These are phyloP conservation scores for Fistulinella prunicolor DNA, from an alignment of 768 basidiomycete genomes.

Conservation along the genomic window DNA sequence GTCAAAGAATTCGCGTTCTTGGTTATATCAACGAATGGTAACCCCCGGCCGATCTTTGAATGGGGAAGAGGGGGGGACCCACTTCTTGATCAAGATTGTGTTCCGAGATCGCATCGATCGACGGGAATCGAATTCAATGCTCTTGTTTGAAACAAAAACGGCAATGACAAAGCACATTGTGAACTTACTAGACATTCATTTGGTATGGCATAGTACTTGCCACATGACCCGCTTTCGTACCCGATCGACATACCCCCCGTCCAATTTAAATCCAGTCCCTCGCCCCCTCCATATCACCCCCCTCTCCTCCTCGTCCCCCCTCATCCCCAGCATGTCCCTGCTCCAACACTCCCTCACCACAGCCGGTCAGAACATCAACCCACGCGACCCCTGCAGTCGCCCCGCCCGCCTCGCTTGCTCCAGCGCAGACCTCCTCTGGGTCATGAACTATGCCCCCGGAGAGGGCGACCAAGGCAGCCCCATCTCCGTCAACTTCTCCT, in stretches of 20 bases:
- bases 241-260: constrained; percentile 17
- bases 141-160: constrained; percentile 27
- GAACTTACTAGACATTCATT: constrained; percentile 9
- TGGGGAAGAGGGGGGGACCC: too few species aligned
- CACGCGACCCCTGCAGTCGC: constrained; percentile 5
- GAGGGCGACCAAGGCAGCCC: constrained; percentile 63
- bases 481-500: constrained; percentile 56
- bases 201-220: constrained; percentile 1
- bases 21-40: not conserved
- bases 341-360: constrained; percentile 4
- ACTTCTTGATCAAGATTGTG: constrained; percentile 3
- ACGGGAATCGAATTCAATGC: constrained; percentile 2
- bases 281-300: not conserved
- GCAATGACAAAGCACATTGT: constrained; percentile 17
- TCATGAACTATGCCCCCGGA: constrained; percentile 61
- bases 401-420: constrained; percentile 41
- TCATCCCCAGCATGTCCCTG: not conserved
- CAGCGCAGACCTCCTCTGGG: constrained; percentile 52
- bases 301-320: not conserved
- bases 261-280: constrained; percentile 25
- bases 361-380: constrained; percentile 9
- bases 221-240: constrained; percentile 18
- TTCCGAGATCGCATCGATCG: constrained; percentile 16
- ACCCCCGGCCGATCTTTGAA: constrained; percentile 15
- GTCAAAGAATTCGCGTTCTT: constrained; percentile 10